Evolutionary conservation across 2,329 filamentous ascomycete species (phyloP).

Genomic region (Ceratocystis lukuohia): DNA sequence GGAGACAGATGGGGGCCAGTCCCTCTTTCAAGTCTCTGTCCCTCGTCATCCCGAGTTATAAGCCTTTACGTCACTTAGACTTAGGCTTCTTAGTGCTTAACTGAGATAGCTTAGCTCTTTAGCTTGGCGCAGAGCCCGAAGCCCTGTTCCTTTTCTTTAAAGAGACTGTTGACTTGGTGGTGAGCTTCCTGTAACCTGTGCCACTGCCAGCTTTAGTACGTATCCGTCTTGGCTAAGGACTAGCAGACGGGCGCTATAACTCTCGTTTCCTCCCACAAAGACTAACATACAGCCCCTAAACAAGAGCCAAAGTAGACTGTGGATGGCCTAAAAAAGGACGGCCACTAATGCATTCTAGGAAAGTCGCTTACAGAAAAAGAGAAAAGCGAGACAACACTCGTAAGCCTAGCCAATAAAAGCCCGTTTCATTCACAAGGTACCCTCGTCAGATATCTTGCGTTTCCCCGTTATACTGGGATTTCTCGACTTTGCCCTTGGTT

Average conservation of each 20-base stretch:
- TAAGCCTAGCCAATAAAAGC: not conserved
- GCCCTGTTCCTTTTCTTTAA: no score
- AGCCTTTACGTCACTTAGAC: no score
- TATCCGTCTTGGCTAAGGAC: not conserved
- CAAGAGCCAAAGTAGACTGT: no score
- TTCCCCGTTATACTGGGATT: not conserved
- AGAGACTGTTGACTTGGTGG: not conserved
- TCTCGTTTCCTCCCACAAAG: not conserved
- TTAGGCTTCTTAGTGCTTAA: no score
- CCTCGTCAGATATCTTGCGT: not conserved
- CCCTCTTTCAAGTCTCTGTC: no score
- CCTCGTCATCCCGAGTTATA: no score
- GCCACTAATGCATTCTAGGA: no score
- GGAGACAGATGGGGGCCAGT: no score
- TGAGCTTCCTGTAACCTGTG: not conserved
- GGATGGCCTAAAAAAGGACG: no score
- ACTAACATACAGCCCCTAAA: no score
- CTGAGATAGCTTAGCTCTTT: no score
- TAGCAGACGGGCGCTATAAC: not conserved
- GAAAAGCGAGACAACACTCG: constrained; percentile 1
- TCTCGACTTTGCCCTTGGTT: not conserved
- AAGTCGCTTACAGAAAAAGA: not conserved
- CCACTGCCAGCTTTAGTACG: not conserved
- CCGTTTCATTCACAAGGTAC: not conserved
- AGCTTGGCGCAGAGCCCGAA: no score